Evolutionary conservation across 441 rosid genomes (phyloP), one percentile per base, ranked within the genome.

Genomic region (Bruguiera hainesii): DNA sequence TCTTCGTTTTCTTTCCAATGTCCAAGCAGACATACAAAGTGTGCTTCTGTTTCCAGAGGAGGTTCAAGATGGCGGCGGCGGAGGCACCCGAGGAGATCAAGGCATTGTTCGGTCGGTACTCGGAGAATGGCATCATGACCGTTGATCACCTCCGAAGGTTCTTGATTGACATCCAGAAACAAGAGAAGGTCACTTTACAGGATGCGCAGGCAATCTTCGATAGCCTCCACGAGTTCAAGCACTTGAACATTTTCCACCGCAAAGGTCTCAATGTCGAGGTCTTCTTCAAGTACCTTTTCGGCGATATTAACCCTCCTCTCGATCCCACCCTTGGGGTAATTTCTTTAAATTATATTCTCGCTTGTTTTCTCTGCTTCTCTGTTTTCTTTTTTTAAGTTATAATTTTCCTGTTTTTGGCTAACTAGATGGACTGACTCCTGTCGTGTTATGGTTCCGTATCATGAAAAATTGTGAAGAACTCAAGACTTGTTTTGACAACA

Each of bases 11-110:
- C 50, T 58, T 46, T 19, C 20, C 61, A 58, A 91, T 93, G 98
- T 85, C 97, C 23, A 90, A 85, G 26, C 97, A 90, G 76, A 85
- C 90, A 20, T 90, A 86, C 84, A 81, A 78, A 67, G 91, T 93
- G 1, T 87, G 97, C 74, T 86, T 83, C 84, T 90, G 94, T 76
- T 93, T 89, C 81, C 81, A 78, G 37, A 73, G 96, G 66, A 81
- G 84, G 65, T 93, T 86, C 81, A 75, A 65, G 18, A 73, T 84
- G 58, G 68, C 86, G 5, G 83, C 61, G 53, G 70, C 91, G 16
- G 98, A 87, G 68, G 88, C 91, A 4, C 97, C 97, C 31, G 73
- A 72, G 25, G 94, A 85, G 75, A 78, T 93, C 85, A 90, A 87
- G 80, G 49, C 57, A 55, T 63, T 87, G 66, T 93, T 90, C 72